Conservation (phyloP, 75 land plant species). For the Isoetes taiwanensis region DNA sequence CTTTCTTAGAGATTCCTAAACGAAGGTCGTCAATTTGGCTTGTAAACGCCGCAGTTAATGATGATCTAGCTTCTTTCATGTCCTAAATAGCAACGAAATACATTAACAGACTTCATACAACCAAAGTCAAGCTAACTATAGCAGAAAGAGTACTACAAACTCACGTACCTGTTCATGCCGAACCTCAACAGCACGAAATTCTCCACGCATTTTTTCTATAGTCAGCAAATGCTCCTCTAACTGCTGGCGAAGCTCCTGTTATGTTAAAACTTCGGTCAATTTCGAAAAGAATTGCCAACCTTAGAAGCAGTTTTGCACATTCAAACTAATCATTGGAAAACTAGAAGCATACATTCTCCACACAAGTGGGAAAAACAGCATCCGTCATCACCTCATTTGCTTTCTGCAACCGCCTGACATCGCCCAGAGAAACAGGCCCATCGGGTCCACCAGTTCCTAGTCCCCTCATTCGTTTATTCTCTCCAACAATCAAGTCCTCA, state of each 20-base stretch:
- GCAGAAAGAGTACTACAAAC: background rate
- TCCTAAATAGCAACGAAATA: constrained; percentile 30
- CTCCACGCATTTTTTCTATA: constrained; percentile 48
- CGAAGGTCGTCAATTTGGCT: constrained; percentile 49
- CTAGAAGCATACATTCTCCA: background rate
- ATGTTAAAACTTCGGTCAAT: background rate
- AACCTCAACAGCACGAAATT: constrained; percentile 38
- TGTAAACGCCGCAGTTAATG: constrained; percentile 29
- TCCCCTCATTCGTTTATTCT: constrained; percentile 55
- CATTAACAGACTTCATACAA: background rate
- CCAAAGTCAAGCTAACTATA: background rate
- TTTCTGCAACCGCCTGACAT: constrained; percentile 82
- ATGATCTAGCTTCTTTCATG: constrained; percentile 49
- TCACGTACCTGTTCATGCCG: constrained; percentile 33
- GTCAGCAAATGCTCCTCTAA: constrained; percentile 55
- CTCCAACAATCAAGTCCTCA: constrained; percentile 20
- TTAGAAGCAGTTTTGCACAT: background rate
- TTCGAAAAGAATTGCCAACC: background rate
- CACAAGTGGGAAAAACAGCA: background rate
- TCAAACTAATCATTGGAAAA: background rate
- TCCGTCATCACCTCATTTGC: constrained; percentile 61
- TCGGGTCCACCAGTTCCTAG: constrained; percentile 73
- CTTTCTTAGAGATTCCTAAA: constrained; percentile 29
- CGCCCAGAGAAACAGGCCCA: constrained; percentile 86
- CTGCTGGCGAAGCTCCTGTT: constrained; percentile 76